Evolutionary conservation across 2,329 filamentous ascomycete genomes (phyloP).

Genomic region (Escovopsis sp.): DNA sequence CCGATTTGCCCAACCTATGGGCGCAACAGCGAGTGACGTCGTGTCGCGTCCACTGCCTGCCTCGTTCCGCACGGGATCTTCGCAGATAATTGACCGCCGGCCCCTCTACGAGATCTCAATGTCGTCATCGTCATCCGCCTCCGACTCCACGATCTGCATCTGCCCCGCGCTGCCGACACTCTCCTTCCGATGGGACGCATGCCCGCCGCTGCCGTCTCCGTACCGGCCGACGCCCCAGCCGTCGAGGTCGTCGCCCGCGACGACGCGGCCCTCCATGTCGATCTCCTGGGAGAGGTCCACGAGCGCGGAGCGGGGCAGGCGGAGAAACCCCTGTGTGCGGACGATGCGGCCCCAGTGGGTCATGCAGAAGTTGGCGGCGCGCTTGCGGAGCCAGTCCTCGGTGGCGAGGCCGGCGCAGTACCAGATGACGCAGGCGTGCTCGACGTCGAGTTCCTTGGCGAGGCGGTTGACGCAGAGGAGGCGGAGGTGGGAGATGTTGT

Average conservation of each 20-base stretch:
- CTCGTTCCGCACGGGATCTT: background rate
- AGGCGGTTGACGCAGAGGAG: slow-evolving; percentile 83
- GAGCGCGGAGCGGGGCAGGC: slow-evolving; percentile 60
- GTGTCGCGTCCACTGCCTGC: no score
- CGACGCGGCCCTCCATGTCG: slow-evolving; percentile 78
- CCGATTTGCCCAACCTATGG: no score
- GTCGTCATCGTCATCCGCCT: slow-evolving; percentile 44
- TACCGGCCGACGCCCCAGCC: slow-evolving; percentile 34
- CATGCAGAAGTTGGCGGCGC: slow-evolving; percentile 77
- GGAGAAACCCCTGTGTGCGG: slow-evolving; percentile 72
- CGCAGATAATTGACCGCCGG: background rate
- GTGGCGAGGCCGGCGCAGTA: slow-evolving; percentile 79
- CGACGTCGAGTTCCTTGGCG: slow-evolving; percentile 79
- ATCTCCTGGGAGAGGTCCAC: slow-evolving; percentile 90
- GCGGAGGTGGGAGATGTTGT: slow-evolving; percentile 87
- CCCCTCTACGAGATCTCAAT: slow-evolving; percentile 38
- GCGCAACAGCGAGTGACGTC: no score
- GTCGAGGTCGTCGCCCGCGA: slow-evolving; percentile 71
- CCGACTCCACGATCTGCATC: slow-evolving; percentile 40
- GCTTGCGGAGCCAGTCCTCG: slow-evolving; percentile 85
- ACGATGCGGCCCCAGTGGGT: slow-evolving; percentile 92
- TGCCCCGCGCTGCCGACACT: slow-evolving; percentile 44
- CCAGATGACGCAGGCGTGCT: slow-evolving; percentile 92
- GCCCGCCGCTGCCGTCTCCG: slow-evolving; percentile 21
- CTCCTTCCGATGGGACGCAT: slow-evolving; percentile 33